Percentiles rank a stretch among this genome's conserved stretches.
Conservation (phyloP, 768 basidiomycete genomes). For the Tephrocybe rancida region DNA sequence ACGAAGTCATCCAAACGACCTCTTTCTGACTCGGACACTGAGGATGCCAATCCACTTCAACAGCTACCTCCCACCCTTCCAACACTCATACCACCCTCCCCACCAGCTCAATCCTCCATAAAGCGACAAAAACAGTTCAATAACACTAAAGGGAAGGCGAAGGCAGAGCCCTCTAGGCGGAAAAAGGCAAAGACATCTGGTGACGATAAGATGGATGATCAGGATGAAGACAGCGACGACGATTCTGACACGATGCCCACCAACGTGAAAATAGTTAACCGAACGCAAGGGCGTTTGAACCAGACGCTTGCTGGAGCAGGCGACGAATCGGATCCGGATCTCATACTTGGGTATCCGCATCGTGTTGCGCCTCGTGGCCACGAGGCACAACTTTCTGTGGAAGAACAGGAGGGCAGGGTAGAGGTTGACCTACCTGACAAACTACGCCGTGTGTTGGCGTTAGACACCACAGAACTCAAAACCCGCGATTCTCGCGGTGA, state of each 20-base stretch:
- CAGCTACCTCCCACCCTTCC: slow-evolving; percentile 19
- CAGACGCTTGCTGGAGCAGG: slow-evolving; percentile 13
- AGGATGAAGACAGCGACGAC: slow-evolving; percentile 29
- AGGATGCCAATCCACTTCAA: slow-evolving; percentile 19
- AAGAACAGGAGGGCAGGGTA: slow-evolving; percentile 38
- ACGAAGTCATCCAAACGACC: slow-evolving; percentile 43
- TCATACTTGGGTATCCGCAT: slow-evolving; percentile 34
- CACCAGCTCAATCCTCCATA: too few relatives aligned
- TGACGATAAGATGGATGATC: slow-evolving; percentile 27
- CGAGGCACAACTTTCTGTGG: slow-evolving; percentile 17
- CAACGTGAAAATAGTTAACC: slow-evolving; percentile 38
- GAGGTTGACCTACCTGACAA: slow-evolving; percentile 67
- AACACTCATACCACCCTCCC: slow-evolving; percentile 66
- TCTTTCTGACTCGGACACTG: slow-evolving; percentile 34
- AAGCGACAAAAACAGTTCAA: slow-evolving; percentile 23
- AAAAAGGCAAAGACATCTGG: slow-evolving; percentile 54
- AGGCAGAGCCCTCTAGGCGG: slow-evolving; percentile 27
- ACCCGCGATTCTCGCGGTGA: slow-evolving; percentile 47
- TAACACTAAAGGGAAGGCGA: slow-evolving; percentile 41
- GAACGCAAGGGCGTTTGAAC: slow-evolving; percentile 20
- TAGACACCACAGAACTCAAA: slow-evolving; percentile 49
- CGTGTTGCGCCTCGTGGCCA: slow-evolving; percentile 31
- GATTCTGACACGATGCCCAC: slow-evolving; percentile 22
- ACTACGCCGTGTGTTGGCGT: slow-evolving; percentile 63
- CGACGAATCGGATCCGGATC: slow-evolving; percentile 33